Base-by-base conservation (phyloP, 1,284 basidiomycete species). In the Apiotrichum mycotoxinovorans region DNA sequence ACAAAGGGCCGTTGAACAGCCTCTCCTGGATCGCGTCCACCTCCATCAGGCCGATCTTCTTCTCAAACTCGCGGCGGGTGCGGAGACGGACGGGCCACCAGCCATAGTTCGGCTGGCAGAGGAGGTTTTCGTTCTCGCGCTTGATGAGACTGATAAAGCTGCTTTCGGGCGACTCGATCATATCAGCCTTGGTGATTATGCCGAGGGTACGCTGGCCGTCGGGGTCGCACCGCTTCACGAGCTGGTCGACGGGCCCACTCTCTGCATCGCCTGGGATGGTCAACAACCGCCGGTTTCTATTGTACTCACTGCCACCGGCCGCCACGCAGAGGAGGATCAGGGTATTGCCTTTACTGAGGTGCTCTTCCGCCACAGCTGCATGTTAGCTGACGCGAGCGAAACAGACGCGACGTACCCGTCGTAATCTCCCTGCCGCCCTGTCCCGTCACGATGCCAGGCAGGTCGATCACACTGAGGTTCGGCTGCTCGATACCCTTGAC, bases 121-220 rank as follows among this genome's bases (percentile, higher is more conserved):
- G 1, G 20, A 51, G 44, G 22, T 34, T 30, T 5, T 22, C 18
- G n/a, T 38, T 34, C 0, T 14, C 33, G 14, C 51, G 55, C 1
- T 26, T 22, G 22, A 66, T 45, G 10, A 64, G 37, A 22, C 61
- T 52, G 15, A 56, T 42, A 35, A 41, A 60, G 2, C 54, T 40
- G 22, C 40, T 40, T 4, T 56, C 43, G 17, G 3, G 8, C 9
- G 42, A 25, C 27, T 42, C 43, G 37, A 48, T 54, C 10, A 66
- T 63, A 51, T 71, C 68, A 1, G 63, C 61, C 46, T 65, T 60
- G n/a, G 68, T 70, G 43, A 70, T 52, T 8, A 67, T 14, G 62
- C 66, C 56, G 5, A 68, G 57, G 0, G 62, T 61, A 3, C 64
- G 56, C 2, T 35, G 25, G 4, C 66, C 62, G 0, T 42, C 26